phyloP scores from a whole-genome alignment of 441 rosid genomes.

The Hura crepitans region DNA sequence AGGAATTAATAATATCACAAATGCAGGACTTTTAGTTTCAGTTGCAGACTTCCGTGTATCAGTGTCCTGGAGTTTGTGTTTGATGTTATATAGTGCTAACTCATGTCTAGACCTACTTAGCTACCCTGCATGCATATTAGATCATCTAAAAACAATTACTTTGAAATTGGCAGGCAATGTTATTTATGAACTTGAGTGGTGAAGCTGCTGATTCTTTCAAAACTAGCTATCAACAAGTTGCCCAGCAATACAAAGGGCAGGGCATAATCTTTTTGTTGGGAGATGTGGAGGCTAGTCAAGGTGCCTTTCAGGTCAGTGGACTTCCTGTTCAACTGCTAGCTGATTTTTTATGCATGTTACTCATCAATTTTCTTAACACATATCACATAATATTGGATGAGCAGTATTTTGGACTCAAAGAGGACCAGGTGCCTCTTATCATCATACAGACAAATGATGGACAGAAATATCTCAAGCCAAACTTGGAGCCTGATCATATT shows the following conservation, averaged over 20 bases:
- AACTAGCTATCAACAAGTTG: slow-evolving; percentile 66
- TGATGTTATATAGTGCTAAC: background rate
- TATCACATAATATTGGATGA: slow-evolving; percentile 16
- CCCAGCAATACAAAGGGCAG: slow-evolving; percentile 66
- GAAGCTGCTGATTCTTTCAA: slow-evolving; percentile 54
- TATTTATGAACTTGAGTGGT: slow-evolving; percentile 62
- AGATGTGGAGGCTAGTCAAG: slow-evolving; percentile 75
- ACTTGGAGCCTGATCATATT: slow-evolving; percentile 60
- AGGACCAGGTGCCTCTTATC: slow-evolving; percentile 75
- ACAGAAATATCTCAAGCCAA: slow-evolving; percentile 67
- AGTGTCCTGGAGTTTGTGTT: background rate
- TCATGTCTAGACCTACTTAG: background rate
- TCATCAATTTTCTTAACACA: background rate
- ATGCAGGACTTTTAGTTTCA: background rate
- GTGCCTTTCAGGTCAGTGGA: slow-evolving; percentile 71
- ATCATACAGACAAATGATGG: slow-evolving; percentile 62
- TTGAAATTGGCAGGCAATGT: slow-evolving; percentile 62
- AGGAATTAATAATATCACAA: background rate
- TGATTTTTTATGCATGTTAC: background rate
- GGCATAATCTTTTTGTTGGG: slow-evolving; percentile 72
- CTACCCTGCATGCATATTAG: background rate
- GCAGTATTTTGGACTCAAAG: slow-evolving; percentile 90
- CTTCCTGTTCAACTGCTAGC: slow-evolving; percentile 8
- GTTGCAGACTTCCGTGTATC: background rate
- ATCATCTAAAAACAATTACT: slow-evolving; percentile 15